These are phyloP conservation scores for Aureobasidium sp. DNA, from an alignment of 2,329 filamentous ascomycete genomes.

Conservation along the genomic window DNA sequence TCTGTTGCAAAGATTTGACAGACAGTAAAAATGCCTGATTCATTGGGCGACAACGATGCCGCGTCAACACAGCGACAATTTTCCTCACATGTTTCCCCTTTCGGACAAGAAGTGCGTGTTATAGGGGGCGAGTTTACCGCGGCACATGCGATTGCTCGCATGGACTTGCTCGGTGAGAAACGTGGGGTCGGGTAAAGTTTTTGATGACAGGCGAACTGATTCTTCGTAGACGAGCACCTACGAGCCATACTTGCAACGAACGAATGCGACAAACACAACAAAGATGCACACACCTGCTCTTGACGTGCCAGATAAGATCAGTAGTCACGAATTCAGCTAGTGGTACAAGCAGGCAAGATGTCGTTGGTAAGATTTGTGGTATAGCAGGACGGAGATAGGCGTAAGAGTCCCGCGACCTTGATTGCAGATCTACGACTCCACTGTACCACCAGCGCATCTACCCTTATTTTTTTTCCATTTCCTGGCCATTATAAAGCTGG, in stretches of 20 bases:
- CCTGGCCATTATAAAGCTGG: not conserved
- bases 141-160: not conserved
- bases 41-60: not conserved
- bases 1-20: not conserved
- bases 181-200: not conserved
- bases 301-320: not conserved
- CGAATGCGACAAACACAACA: not conserved
- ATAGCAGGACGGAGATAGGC: conserved; percentile 5
- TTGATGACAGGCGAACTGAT: not conserved
- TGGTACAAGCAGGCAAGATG: not conserved
- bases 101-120: not conserved
- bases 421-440: not conserved
- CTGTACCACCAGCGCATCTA: not conserved
- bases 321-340: no score
- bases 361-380: not conserved
- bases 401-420: not conserved
- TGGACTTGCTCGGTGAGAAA: not conserved
- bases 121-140: not conserved
- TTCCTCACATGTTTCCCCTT: not conserved
- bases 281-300: not conserved
- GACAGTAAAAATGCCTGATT: not conserved
- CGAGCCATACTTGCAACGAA: no score
- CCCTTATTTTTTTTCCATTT: not conserved
- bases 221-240: not conserved
- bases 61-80: not conserved